These are phyloP conservation scores for Mortierella hygrophila DNA, from an alignment of 192 early-diverging fungal genomes.

Conservation along the genomic window DNA sequence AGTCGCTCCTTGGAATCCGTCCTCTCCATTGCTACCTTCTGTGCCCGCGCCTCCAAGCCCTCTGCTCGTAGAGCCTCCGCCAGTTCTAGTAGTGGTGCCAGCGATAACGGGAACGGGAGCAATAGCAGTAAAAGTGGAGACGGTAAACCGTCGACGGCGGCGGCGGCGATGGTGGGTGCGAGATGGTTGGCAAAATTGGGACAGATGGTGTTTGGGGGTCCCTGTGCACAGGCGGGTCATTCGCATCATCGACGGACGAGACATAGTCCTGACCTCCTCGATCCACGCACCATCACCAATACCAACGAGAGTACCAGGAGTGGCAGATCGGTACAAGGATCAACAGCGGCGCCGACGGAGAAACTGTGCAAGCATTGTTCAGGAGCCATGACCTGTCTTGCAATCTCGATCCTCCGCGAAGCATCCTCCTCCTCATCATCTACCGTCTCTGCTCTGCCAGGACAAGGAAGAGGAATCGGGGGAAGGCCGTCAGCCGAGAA, in stretches of 20 bases:
- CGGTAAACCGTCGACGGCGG: neutral
- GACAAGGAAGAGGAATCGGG: neutral
- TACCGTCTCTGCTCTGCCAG: neutral
- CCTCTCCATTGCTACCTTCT: slow-evolving; percentile 26
- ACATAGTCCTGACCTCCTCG: slow-evolving; percentile 7
- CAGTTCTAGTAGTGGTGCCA: neutral
- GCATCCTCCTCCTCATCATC: neutral
- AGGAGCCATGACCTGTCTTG: slow-evolving; percentile 45
- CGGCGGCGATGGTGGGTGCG: slow-evolving; percentile 18
- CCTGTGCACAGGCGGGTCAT: slow-evolving; percentile 28
- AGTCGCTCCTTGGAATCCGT: slow-evolving; percentile 10
- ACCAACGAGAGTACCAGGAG: neutral
- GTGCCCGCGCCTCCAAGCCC: slow-evolving; percentile 27
- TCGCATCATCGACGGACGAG: slow-evolving; percentile 30
- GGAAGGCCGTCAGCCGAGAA: neutral
- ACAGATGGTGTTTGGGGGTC: slow-evolving; percentile 41
- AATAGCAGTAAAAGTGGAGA: neutral
- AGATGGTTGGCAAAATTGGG: slow-evolving; percentile 38
- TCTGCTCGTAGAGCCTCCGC: neutral
- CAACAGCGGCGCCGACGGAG: neutral
- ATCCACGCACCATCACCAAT: neutral
- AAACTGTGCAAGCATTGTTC: slow-evolving; percentile 42
- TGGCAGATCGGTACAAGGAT: neutral
- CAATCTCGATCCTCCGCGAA: slow-evolving; percentile 8
- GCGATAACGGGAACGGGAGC: neutral